Evolutionary conservation across 2,329 filamentous ascomycete genomes (phyloP), one percentile per base, ranked within the genome.

Genomic region (Fusarium dlaminii): DNA sequence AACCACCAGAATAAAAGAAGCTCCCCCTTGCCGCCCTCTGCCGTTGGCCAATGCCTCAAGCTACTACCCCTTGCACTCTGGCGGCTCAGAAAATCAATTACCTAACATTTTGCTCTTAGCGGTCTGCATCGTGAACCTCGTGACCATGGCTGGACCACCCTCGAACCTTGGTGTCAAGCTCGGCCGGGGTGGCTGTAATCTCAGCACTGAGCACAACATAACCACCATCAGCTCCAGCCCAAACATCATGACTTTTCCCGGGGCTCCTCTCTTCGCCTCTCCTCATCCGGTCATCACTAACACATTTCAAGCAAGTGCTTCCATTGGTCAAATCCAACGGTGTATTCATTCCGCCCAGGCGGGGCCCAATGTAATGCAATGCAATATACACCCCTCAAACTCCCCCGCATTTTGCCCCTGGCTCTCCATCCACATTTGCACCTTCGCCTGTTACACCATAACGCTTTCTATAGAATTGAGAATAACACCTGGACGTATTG

Each of bases 61-160:
- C 67, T 68, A 49, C 67, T 68, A 49, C 71, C 71, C 71, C 67
- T 74, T 74, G 69, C 51, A 29, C 39, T 68, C 46, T 27, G 36
- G 56, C 40, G 70, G 67, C 61, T 70, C 61, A 55, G 45, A 63
- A 58, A 58, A 64, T 63, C 52, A 70, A 71, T 77, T 77, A 77
- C 71, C 67, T 77, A 77, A 78, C 57, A 24, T 52, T 77, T 78
- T 74, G 64, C 72, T 70, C 58, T 66, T 77, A 77, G 75, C 70
- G 75, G 73, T 66, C 72, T 66, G 51, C 37, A 49, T 68, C 32
- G 32, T 57, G 45, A 43, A 48, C 71, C 72, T 72, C 75, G 64
- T 68, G 72, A 74, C 72, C 42, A 46, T 32, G 63, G 36, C 54
- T 68, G 42, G 60, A 51, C 63, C 52, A 75, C 63, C 67, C 65